Percentiles rank a stretch among this genome's conserved stretches.
These are phyloP conservation scores for Jackrogersella multiformis DNA, from an alignment of 495 filamentous ascomycete genomes.

Conservation along the genomic window DNA sequence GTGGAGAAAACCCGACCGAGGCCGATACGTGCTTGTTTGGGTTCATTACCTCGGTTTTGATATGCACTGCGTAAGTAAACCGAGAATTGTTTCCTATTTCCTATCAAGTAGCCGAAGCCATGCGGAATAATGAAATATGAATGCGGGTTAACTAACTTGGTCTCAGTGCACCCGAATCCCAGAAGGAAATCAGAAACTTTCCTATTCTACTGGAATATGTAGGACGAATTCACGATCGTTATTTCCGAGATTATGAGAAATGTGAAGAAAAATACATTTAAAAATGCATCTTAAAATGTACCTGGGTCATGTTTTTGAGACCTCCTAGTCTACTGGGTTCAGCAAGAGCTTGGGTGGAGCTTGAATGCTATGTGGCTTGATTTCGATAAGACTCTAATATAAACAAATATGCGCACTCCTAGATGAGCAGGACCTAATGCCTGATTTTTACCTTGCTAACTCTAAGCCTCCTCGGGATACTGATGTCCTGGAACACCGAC, in stretches of 20 bases:
- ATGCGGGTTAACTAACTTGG: constrained; percentile 2
- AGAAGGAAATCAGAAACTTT: constrained; percentile 53
- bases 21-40: constrained; percentile 66
- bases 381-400: too few species aligned
- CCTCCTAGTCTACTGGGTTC: too few species aligned
- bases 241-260: constrained; percentile 67
- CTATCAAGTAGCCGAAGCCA: too few species aligned
- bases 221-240: constrained; percentile 62
- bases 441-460: not conserved
- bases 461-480: not conserved
- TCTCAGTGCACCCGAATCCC: constrained; percentile 58
- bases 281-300: not conserved
- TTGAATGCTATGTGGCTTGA: too few species aligned
- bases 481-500: not conserved
- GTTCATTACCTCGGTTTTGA: constrained; percentile 60
- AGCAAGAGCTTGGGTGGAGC: not conserved
- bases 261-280: not conserved
- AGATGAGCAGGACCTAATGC: too few species aligned
- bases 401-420: not conserved
- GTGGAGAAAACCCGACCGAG: constrained; percentile 63
- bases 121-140: not conserved
- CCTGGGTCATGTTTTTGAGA: not conserved
- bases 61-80: constrained; percentile 64
- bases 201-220: constrained; percentile 67
- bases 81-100: not conserved